Conservation (phyloP, 2,329 filamentous ascomycete species). For the Neonectria sp. region DNA sequence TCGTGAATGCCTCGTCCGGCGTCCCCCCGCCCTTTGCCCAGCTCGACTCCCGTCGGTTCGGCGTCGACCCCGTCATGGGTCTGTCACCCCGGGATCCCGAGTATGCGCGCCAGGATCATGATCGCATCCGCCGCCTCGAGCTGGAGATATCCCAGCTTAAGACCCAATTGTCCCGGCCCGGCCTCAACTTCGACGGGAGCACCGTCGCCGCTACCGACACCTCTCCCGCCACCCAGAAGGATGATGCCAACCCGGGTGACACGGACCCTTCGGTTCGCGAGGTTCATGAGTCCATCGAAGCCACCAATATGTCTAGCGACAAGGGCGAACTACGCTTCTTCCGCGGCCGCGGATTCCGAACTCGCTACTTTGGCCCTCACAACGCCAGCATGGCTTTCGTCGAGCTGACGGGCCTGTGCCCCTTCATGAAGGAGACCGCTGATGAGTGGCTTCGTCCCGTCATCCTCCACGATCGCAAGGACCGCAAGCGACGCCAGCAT, state of each 20-base stretch:
- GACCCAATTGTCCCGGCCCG: slow-evolving; percentile 63
- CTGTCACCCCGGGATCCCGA: slow-evolving; percentile 55
- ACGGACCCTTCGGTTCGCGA: slow-evolving; percentile 53
- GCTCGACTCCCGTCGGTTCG: slow-evolving; percentile 58
- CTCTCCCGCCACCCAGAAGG: slow-evolving; percentile 63
- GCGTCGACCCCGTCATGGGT: slow-evolving; percentile 48
- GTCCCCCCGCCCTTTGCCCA: slow-evolving; percentile 60
- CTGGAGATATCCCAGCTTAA: slow-evolving; percentile 72
- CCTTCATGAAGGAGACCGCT: slow-evolving; percentile 75
- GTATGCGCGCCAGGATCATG: slow-evolving; percentile 64
- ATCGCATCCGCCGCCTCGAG: slow-evolving; percentile 72
- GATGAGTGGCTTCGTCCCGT: slow-evolving; percentile 74
- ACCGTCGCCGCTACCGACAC: slow-evolving; percentile 62
- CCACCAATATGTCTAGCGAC: slow-evolving; percentile 58
- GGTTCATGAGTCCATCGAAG: slow-evolving; percentile 58
- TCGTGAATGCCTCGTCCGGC: slow-evolving; percentile 64
- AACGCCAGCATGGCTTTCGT: slow-evolving; percentile 74
- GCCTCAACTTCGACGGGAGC: slow-evolving; percentile 65
- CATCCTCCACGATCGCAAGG: slow-evolving; percentile 69
- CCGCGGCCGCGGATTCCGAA: slow-evolving; percentile 72
- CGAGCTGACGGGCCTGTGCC: slow-evolving; percentile 70
- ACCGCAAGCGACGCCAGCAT: slow-evolving; percentile 67
- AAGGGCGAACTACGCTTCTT: slow-evolving; percentile 71
- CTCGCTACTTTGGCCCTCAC: slow-evolving; percentile 72
- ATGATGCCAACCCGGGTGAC: slow-evolving; percentile 54